Evolutionary conservation across 2,329 filamentous ascomycete genomes (phyloP), one percentile per base, ranked within the genome.

Genomic region (Teratosphaeria epicoccoides): DNA sequence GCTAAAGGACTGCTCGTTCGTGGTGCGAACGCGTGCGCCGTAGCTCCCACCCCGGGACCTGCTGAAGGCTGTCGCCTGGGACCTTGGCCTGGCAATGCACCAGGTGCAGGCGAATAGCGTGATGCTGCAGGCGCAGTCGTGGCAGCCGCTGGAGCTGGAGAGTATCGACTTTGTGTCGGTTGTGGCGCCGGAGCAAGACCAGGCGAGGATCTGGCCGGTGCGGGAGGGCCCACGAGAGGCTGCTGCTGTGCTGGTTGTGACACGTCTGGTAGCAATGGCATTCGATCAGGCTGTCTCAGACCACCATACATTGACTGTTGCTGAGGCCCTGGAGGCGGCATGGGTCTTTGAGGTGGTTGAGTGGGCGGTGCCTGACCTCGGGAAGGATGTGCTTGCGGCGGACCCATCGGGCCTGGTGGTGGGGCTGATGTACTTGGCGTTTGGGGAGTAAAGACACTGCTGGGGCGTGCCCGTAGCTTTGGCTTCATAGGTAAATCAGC

Each of bases 1-100:
- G 80, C 80, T 14, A 84, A 70, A 14, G 81, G 81, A 63, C 81
- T 83, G n/a, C 80, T 83, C 6, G 80, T 83, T 51, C 81, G 73
- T 17, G 81, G 81, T 43, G 80, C 77, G 63, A 82, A 83, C 3
- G 77, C 72, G 54, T 46, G 23, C 44, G 17, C 44, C 14, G 14
- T 22, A 20, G 23, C 23, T 44, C 40, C 40, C 10, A n/a, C 9
- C 17, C 9, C 40, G 9, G 23, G 23, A 24, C 47, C 47, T 12
- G 69, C 64, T n/a, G 70, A 40, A 40, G 33, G 33, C n/a, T 40
- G 33, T 40, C 33, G n/a, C 6, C n/a, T 66, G 28, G 70, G 66
- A 24, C 61, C 62, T 55, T 73, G 70, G 28, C 68, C 64, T 52
- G 59, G 57, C 43, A 65, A 61, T 12, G 67, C 74, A 20, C 71